Percentiles rank a stretch among this genome's conserved stretches.
Evolutionary conservation across 169 alveolate genomes (phyloP).

Genomic region (Babesia caballi): DNA sequence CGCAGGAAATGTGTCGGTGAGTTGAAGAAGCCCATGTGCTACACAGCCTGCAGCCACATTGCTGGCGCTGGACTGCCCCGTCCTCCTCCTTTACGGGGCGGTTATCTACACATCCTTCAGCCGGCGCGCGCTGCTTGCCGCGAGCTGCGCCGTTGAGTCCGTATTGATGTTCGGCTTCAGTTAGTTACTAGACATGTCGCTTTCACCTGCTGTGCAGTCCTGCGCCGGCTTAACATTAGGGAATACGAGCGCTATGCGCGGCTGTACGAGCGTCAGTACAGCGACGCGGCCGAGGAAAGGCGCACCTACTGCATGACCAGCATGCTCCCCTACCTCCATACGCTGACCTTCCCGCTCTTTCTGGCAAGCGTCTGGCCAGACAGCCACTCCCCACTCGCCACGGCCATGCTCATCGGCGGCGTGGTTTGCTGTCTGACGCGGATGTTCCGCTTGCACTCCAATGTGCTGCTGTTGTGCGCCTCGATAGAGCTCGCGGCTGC

Average conservation of each 20-base stretch:
- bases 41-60: slow-evolving; percentile 12
- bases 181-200: too few relatives aligned
- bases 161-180: too few relatives aligned
- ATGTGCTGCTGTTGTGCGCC: background rate
- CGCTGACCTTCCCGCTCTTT: slow-evolving; percentile 6
- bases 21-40: background rate
- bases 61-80: slow-evolving; percentile 24
- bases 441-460: background rate
- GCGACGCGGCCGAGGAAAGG: background rate
- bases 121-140: background rate
- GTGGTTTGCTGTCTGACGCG: background rate
- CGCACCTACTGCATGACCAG: background rate
- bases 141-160: background rate
- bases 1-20: slow-evolving; percentile 1
- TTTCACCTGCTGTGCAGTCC: background rate
- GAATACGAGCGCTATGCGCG: slow-evolving; percentile 1
- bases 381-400: background rate
- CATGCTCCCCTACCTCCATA: slow-evolving; percentile 1
- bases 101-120: background rate
- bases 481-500: background rate
- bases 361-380: background rate
- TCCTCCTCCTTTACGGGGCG: background rate
- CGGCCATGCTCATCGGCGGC: slow-evolving; percentile 2
- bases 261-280: background rate
- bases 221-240: slow-evolving; percentile 11